Evolutionary conservation across 192 early-diverging fungal species (phyloP).

Genomic region (Powellomyces hirtus): DNA sequence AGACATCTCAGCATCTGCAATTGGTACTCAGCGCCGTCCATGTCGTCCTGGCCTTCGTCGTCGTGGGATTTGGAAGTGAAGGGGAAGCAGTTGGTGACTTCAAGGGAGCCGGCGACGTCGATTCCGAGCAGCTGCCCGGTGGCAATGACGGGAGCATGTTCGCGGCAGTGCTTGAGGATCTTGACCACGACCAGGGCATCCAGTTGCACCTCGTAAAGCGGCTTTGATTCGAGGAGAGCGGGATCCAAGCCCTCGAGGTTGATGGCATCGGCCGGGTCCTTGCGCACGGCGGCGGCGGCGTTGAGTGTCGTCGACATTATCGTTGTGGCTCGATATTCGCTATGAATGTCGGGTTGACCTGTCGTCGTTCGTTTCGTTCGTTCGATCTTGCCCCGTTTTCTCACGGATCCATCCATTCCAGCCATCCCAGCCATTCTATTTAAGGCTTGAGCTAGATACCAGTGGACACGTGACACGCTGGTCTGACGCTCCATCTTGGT

Average conservation of each 20-base stretch:
- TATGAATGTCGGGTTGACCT: background rate
- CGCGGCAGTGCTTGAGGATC: conserved; percentile 95
- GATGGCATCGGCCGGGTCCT: background rate
- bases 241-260: conserved; percentile 49
- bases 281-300: background rate
- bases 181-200: conserved; percentile 77
- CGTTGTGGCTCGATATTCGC: background rate
- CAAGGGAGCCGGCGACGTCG: conserved; percentile 84
- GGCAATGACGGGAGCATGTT: conserved; percentile 60
- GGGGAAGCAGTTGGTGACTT: conserved; percentile 91
- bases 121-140: conserved; percentile 94
- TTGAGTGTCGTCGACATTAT: background rate
- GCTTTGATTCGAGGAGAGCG: conserved; percentile 32
- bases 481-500: no score
- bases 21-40: conserved; percentile 75
- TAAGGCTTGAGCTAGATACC: no score
- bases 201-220: conserved; percentile 36
- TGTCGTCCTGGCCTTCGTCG: conserved; percentile 40
- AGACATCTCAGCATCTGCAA: conserved; percentile 91
- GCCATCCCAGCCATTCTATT: background rate
- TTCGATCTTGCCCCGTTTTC: background rate
- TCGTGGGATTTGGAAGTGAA: conserved; percentile 58
- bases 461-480: no score
- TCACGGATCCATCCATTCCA: background rate
- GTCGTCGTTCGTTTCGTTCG: background rate